Conservation (phyloP, 345 rosid genomes). For the Brassica incana region DNA sequence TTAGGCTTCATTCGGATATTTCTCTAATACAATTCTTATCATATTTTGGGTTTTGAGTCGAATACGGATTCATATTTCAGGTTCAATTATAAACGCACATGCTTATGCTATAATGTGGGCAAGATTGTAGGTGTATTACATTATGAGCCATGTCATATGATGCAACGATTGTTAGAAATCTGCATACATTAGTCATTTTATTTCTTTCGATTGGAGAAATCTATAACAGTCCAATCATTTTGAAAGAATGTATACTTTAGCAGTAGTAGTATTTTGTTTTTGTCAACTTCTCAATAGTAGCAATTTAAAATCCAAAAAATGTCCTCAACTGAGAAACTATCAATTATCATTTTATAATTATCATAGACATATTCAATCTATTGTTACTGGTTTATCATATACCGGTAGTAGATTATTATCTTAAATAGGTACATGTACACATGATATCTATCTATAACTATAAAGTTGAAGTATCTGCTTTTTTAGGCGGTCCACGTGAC, state of each 20-base stretch:
- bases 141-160: background rate
- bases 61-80: no score
- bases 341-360: background rate
- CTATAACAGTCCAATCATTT: background rate
- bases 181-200: background rate
- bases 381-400: background rate
- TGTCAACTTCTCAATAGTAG: background rate
- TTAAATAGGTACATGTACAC: slow-evolving; percentile 1
- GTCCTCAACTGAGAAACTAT: background rate
- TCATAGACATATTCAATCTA: background rate
- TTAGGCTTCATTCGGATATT: no score
- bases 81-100: no score
- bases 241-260: background rate
- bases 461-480: no score
- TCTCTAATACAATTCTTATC: no score
- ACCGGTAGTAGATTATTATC: slow-evolving; percentile 21
- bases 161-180: background rate
- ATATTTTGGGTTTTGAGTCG: no score
- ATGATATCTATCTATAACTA: background rate
- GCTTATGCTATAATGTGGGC: no score
- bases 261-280: background rate
- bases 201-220: background rate
- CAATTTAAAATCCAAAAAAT: background rate
- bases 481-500: no score
- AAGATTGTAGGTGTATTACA: no score